These are phyloP conservation scores for Dryas octopetala DNA, from an alignment of 306 rosid genomes.

Conservation along the genomic window DNA sequence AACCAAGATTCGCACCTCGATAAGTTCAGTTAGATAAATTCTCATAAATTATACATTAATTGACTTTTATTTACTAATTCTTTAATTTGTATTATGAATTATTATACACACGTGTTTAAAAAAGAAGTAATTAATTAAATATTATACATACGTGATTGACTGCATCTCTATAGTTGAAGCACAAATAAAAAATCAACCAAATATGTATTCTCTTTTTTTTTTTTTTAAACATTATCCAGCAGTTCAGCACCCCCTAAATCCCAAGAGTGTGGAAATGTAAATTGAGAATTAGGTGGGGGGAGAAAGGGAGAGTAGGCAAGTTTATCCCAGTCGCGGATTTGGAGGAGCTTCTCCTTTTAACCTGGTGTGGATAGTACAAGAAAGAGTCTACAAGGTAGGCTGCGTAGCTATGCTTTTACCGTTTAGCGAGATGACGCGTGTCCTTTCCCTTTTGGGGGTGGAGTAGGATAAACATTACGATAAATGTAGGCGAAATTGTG, in stretches of 20 bases:
- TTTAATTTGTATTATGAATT: too few relatives aligned
- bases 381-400: slow-evolving; percentile 17
- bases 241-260: not conserved
- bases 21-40: too few relatives aligned
- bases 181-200: not conserved
- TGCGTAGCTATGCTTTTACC: slow-evolving; percentile 23
- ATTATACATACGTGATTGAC: slow-evolving; percentile 10
- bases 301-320: not conserved
- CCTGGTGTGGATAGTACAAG: not conserved
- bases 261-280: not conserved
- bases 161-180: not conserved
- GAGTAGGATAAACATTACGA: slow-evolving; percentile 51
- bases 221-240: not conserved
- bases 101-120: not conserved
- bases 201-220: not conserved
- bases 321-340: not conserved
- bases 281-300: not conserved
- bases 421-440: slow-evolving; percentile 55
- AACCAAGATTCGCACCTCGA: too few relatives aligned
- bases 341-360: not conserved
- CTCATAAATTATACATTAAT: too few relatives aligned
- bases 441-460: slow-evolving; percentile 29
- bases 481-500: slow-evolving; percentile 26
- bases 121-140: not conserved
- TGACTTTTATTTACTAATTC: too few relatives aligned